Conservation (phyloP, 352 stramenopile genomes). For the Albugo laibachii region DNA sequence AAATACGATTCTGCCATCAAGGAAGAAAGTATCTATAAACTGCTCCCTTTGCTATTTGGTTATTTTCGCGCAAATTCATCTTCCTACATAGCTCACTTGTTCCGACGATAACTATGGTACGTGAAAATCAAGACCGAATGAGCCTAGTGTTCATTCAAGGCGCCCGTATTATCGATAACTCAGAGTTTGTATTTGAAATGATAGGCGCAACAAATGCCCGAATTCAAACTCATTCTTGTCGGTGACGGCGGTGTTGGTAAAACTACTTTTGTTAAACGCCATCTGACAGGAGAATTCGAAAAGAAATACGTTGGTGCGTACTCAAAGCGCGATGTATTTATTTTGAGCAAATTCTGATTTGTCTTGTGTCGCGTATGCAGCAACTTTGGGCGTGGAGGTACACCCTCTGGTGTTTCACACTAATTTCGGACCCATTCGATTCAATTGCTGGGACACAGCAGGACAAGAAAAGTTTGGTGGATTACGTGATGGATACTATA, state of each 20-base stretch:
- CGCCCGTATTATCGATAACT: too few relatives aligned
- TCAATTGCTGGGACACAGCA: conserved; percentile 99
- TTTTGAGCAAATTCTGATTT: background rate
- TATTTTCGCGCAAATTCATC: too few relatives aligned
- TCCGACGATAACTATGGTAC: too few relatives aligned
- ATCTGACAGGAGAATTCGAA: conserved; percentile 99
- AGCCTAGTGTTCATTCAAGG: too few relatives aligned
- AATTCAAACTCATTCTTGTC: conserved; percentile 99
- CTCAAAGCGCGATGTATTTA: background rate
- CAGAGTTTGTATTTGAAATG: too few relatives aligned
- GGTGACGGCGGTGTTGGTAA: conserved; percentile 99
- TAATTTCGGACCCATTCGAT: conserved; percentile 97
- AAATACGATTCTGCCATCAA: too few relatives aligned
- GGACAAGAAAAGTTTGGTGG: conserved; percentile 98
- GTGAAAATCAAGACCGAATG: too few relatives aligned
- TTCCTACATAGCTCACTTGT: too few relatives aligned
- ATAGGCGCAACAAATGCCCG: conserved; percentile 76
- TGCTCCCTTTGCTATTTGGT: too few relatives aligned
- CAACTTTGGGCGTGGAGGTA: conserved; percentile 98
- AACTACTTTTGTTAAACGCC: conserved; percentile 99
- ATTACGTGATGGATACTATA: conserved; percentile 94
- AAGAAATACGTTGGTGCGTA: conserved; percentile 95
- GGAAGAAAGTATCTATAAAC: too few relatives aligned
- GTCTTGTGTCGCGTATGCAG: conserved; percentile 11
- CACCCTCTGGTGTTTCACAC: conserved; percentile 98